Conservation (phyloP, 176 grass and related monocot genomes). For the Thinopyrum elongatum region DNA sequence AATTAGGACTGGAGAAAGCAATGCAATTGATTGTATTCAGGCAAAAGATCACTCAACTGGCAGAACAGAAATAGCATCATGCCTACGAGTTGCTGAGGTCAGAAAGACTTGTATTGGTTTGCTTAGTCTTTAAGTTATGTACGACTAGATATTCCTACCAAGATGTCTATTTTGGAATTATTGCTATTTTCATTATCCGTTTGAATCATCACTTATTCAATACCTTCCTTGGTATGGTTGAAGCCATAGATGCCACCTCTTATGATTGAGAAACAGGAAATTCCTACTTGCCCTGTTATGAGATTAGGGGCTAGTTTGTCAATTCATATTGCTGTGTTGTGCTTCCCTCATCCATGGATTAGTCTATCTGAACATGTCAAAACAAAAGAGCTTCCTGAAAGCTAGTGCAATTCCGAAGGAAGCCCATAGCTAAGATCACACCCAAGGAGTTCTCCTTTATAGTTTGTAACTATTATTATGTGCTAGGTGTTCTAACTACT, state of each 20-base stretch:
- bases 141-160: background rate
- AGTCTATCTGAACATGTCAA: background rate
- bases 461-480: background rate
- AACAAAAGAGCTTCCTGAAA: background rate
- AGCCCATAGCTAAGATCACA: background rate
- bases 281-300: background rate
- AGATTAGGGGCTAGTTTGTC: background rate
- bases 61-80: slow-evolving; percentile 90
- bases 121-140: background rate
- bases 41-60: slow-evolving; percentile 79
- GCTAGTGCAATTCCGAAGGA: background rate
- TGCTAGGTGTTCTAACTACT: background rate
- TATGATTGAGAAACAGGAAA: background rate
- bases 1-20: slow-evolving; percentile 75
- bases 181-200: background rate
- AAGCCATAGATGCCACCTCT: background rate
- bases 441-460: background rate
- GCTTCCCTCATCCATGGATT: background rate
- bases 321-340: background rate
- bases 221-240: background rate
- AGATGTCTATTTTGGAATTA: background rate
- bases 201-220: background rate
- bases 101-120: slow-evolving; percentile 38
- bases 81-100: slow-evolving; percentile 92
- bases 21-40: slow-evolving; percentile 75